These are phyloP conservation scores for Calamus simplicifolius DNA, from an alignment of 176 grass and related monocot species.

Conservation along the genomic window DNA sequence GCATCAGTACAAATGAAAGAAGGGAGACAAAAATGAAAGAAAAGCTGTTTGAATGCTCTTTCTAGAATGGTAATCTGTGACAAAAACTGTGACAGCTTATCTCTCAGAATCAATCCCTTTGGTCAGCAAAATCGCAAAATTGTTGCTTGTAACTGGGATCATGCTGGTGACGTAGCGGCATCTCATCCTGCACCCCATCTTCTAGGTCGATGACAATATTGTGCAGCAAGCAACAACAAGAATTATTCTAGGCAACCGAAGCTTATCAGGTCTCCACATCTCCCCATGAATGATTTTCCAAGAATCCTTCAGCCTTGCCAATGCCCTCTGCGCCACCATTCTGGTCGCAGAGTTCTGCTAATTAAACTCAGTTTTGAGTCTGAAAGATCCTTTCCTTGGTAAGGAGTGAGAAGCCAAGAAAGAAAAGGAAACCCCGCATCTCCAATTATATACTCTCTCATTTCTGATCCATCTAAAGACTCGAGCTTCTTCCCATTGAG, in stretches of 20 bases:
- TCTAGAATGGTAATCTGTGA: constrained; percentile 1
- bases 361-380: constrained; percentile 44
- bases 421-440: constrained; percentile 63
- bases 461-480: constrained; percentile 34
- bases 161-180: constrained; percentile 21
- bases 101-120: constrained; percentile 24
- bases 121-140: constrained; percentile 29
- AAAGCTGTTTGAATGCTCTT: too few species aligned
- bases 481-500: constrained; percentile 37
- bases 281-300: constrained; percentile 50
- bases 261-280: constrained; percentile 58
- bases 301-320: constrained; percentile 45
- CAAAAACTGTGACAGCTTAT: constrained; percentile 27
- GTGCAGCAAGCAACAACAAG: constrained; percentile 58
- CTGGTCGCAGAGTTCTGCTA: constrained; percentile 20
- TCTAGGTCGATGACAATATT: constrained; percentile 58
- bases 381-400: constrained; percentile 32
- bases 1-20: too few species aligned
- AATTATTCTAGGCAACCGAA: constrained; percentile 53
- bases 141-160: constrained; percentile 41
- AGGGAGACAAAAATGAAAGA: too few species aligned
- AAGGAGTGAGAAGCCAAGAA: constrained; percentile 77
- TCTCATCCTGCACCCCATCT: constrained; percentile 17
- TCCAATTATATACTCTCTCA: constrained; percentile 70
- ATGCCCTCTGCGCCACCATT: constrained; percentile 33